Conservation (phyloP, 495 filamentous ascomycete species). For the Aspergillus cavernicola region DNA sequence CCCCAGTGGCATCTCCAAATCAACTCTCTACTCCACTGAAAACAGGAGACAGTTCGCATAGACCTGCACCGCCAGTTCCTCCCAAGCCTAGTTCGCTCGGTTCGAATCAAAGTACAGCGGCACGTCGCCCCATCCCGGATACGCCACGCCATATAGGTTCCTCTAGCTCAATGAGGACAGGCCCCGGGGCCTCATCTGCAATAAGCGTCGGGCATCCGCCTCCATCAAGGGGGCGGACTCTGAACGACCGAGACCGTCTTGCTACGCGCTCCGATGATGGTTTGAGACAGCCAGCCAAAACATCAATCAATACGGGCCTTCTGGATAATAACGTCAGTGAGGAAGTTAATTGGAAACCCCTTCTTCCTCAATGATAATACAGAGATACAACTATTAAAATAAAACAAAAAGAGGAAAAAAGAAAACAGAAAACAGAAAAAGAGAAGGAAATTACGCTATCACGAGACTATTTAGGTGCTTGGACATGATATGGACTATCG, state of each 20-base stretch:
- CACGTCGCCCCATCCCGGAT: neutral
- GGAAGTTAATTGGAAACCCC: slow-evolving; percentile 33
- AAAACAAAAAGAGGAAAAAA: no score
- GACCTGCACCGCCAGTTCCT: slow-evolving; percentile 28
- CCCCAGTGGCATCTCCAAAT: neutral
- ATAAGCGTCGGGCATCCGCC: neutral
- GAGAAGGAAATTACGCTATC: no score
- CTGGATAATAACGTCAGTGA: slow-evolving; percentile 24
- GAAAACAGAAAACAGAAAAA: no score
- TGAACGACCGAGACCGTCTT: neutral
- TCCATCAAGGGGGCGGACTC: no score
- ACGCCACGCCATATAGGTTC: neutral
- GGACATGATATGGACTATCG: no score
- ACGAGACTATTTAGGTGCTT: no score
- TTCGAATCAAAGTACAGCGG: slow-evolving; percentile 4
- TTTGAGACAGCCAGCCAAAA: neutral
- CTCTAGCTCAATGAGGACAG: neutral
- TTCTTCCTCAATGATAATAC: slow-evolving; percentile 23
- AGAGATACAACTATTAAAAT: no score
- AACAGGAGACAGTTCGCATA: slow-evolving; percentile 3
- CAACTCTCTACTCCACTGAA: neutral
- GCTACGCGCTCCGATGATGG: neutral
- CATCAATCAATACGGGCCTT: slow-evolving; percentile 17
- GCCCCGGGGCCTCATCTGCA: neutral
- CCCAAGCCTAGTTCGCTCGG: slow-evolving; percentile 33